Evolutionary conservation across 2,329 filamentous ascomycete species (phyloP), one percentile per base, ranked within the genome.

Genomic region (Akanthomyces muscarius): DNA sequence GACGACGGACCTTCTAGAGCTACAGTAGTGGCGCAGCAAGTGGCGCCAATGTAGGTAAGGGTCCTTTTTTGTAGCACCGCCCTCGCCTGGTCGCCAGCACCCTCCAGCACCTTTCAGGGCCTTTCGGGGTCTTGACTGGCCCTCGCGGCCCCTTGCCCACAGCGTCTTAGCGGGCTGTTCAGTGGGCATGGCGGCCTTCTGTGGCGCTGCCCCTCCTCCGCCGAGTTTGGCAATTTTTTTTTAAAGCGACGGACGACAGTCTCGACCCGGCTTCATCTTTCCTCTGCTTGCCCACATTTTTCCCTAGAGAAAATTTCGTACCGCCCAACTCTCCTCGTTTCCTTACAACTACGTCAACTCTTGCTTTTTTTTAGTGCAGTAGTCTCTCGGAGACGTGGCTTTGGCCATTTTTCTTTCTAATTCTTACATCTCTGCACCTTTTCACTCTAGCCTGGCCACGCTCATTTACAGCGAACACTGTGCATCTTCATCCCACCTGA

Each of bases 181-280:
- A 45, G 38, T 16, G 41, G 54, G 11, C 54, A 47, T 45, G 28
- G 54, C 41, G 10, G 16, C 28, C 33, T 42, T 4, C 13, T 42
- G 36, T 54, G 51, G 51, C 44, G 55, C 42, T 50, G 30, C 44
- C 44, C 33, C 56, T 50, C 44, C 21, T 25, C 51, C 28, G 16
- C 56, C 56, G 28, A 59, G 45, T 59, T 59, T 59, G 56, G 56
- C 33, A 59, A 50, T 59, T 59, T 59, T 59, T 47, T 57, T 48
- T 47, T 25, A 48, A 30, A 58, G 42, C 28, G 28, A 18, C 42
- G 44, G 47, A 25, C 28, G 28, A 18, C 42, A 28, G 36, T 55
- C 21, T 30, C 53, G 14, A 16, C 18, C 56, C 38, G 42, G 54
- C 42, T 58, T 61, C 38, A 53, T 28, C 47, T 57, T 23, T 16